Evolutionary conservation across 2,329 filamentous ascomycete species (phyloP), one percentile per base, ranked within the genome.

Genomic region (Alternaria ventricosa): DNA sequence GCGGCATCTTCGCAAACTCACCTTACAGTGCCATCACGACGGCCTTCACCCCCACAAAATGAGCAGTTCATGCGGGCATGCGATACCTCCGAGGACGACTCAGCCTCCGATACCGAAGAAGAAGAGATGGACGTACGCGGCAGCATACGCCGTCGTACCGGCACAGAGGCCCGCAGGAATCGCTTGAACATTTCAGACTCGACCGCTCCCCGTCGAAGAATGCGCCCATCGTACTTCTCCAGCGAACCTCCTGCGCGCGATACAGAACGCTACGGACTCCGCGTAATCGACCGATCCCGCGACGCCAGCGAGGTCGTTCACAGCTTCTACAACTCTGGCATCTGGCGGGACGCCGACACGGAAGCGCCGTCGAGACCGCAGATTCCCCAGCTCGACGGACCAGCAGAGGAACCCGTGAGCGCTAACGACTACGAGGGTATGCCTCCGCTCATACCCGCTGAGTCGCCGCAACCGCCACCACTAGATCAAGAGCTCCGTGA

Each of bases 71-170:
- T 88, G 63, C 86, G 85, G 5, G 84, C 82, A 6, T 85, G 83
- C 62, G 86, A 89, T 45, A 84, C 85, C 53, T 78, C 76, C 5
- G 75, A 76, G 28, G 75, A 78, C 46, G 80, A 82, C 45, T 78
- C 79, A 10, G 76, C 71, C 6, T 87, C 86, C 1, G 88, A 88
- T 55, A 83, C 82, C 4, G 86, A 88, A 49, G 82, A 81, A 7
- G 84, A 87, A 8, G 84, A 85, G 11, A 78, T 81, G 12, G 61
- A 64, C 13, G 54, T 65, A 22, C 63, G 49, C 59, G 57, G 44
- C 49, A 61, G 62, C 27, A 65, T 60, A 36, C 47, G 61, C 15
- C 64, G 64, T 53, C 54, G 45, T 15, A 63, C 60, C 18, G 55
- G 41, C n/a, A 77, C 80, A 23, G 65, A 80, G 78, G 15, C 57